These are phyloP conservation scores for Cyathus striatus DNA, from an alignment of 768 basidiomycete species.

Conservation along the genomic window DNA sequence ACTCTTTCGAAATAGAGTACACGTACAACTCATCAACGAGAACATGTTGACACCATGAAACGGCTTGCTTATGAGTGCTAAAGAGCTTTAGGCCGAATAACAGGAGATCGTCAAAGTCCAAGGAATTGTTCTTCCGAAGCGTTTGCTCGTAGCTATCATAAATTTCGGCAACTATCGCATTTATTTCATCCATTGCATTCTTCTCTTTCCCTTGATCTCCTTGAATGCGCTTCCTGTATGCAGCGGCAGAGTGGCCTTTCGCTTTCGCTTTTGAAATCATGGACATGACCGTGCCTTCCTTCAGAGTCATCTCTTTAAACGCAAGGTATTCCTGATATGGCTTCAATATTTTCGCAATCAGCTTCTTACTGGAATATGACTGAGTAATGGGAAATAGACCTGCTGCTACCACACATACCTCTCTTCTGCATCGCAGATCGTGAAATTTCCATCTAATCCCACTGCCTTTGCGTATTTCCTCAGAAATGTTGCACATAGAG, in stretches of 20 bases:
- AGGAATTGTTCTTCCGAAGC: conserved; percentile 56
- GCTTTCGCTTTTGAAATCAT: conserved; percentile 76
- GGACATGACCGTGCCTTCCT: conserved; percentile 48
- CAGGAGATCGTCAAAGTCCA: conserved; percentile 88
- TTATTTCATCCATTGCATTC: conserved; percentile 17
- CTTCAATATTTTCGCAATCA: conserved; percentile 56
- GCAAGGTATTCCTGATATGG: conserved; percentile 42
- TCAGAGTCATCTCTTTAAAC: conserved; percentile 43
- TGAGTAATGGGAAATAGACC: conserved; percentile 3
- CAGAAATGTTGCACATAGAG: conserved; percentile 68
- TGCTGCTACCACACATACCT: conserved; percentile 34
- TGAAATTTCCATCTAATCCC: conserved; percentile 67
- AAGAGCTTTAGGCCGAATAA: conserved; percentile 70
- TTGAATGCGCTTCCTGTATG: conserved; percentile 20
- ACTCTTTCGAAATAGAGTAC: neutral
- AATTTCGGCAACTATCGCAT: conserved; percentile 41
- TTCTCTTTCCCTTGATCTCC: conserved; percentile 10
- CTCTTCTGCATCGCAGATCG: conserved; percentile 78
- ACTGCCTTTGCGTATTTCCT: conserved; percentile 57
- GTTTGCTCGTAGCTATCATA: conserved; percentile 64
- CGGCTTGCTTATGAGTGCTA: conserved; percentile 36
- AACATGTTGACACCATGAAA: conserved; percentile 61
- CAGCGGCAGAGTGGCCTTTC: conserved; percentile 51
- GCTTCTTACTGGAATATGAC: conserved; percentile 50
- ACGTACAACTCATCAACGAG: conserved; percentile 81